These are phyloP conservation scores for Euclidium syriacum DNA, from an alignment of 345 rosid species.

Conservation along the genomic window DNA sequence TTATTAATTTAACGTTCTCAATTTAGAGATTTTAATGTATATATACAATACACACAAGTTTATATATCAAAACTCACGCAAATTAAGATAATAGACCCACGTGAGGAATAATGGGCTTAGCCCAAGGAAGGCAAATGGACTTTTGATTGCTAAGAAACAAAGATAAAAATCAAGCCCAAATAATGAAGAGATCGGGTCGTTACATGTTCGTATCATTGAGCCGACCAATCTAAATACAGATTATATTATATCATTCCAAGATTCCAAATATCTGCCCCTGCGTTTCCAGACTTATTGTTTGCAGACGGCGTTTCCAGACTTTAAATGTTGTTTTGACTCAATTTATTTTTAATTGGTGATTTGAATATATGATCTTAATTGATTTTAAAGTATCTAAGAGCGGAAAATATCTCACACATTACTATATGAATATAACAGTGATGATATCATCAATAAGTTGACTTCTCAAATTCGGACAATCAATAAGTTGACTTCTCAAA, in stretches of 20 bases:
- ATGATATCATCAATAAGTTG: conserved; percentile 25
- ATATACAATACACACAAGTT: too few species aligned
- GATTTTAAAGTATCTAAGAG: conserved; percentile 7
- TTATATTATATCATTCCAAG: background rate
- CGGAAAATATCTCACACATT: background rate
- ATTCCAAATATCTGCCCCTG: conserved; percentile 23
- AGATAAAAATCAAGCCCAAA: too few species aligned
- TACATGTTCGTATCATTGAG: too few species aligned
- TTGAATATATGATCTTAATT: background rate
- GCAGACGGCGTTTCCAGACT: conserved; percentile 18
- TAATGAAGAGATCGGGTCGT: too few species aligned
- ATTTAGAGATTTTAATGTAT: too few species aligned
- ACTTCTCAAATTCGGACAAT: conserved; percentile 12
- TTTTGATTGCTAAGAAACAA: too few species aligned
- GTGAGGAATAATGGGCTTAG: too few species aligned
- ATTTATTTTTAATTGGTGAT: background rate
- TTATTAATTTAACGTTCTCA: too few species aligned
- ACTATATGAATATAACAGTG: background rate
- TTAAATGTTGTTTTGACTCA: conserved; percentile 15
- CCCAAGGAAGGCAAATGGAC: too few species aligned
- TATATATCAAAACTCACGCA: too few species aligned
- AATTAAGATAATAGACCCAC: too few species aligned
- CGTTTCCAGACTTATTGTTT: conserved; percentile 1
- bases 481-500: conserved; percentile 21
- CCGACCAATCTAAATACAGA: background rate